These are phyloP conservation scores for Pleurotus platypus DNA, from an alignment of 768 basidiomycete species.

Conservation along the genomic window DNA sequence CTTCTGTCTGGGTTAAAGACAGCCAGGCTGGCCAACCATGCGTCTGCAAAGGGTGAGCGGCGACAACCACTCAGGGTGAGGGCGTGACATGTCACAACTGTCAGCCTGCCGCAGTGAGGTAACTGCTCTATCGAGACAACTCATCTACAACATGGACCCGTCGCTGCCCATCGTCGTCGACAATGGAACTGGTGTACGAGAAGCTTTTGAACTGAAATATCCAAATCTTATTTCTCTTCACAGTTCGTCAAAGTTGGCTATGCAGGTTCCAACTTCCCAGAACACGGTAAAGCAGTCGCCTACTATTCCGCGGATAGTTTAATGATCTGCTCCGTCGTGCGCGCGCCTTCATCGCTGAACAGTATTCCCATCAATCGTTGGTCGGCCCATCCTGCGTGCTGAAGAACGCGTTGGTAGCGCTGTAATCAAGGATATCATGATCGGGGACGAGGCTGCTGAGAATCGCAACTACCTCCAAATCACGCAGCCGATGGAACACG, in stretches of 20 bases:
- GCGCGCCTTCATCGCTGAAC: conserved; percentile 1
- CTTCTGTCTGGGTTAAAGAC: no score
- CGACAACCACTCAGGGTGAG: no score
- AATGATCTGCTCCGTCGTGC: neutral
- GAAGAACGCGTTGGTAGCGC: conserved; percentile 89
- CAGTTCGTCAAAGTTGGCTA: conserved; percentile 92
- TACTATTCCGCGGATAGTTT: neutral
- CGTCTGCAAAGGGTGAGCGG: no score
- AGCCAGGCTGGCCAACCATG: no score
- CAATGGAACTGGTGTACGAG: conserved; percentile 81
- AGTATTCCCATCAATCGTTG: conserved; percentile 97
- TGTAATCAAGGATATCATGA: conserved; percentile 95
- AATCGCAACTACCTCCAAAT: conserved; percentile 95
- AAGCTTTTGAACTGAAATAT: neutral
- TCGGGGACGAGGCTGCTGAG: conserved; percentile 94
- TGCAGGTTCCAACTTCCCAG: conserved; percentile 92
- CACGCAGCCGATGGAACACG: conserved; percentile 98
- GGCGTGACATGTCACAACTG: no score
- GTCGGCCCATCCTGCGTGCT: conserved; percentile 94
- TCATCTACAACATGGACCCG: conserved; percentile 33
- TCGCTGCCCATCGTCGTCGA: conserved; percentile 73
- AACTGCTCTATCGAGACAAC: no score
- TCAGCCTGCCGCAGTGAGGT: no score
- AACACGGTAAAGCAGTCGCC: conserved; percentile 60
- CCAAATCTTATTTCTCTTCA: conserved; percentile 9